phyloP scores from a whole-genome alignment of 352 stramenopile genomes.

The Phytopythium litorale region DNA sequence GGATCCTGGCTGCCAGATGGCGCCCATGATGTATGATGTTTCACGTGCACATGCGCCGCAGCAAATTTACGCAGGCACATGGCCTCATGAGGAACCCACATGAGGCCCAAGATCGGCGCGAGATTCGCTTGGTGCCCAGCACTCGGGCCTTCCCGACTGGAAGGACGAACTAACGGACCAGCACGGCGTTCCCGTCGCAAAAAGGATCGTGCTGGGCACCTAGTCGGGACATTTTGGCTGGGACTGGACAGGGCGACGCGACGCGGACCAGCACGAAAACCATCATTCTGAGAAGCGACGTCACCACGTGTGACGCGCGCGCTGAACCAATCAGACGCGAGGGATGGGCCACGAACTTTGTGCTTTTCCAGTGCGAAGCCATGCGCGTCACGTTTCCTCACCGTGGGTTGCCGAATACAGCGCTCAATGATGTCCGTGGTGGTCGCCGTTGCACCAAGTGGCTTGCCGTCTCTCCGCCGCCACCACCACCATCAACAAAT shows the following conservation, averaged over 20 bases:
- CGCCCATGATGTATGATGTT: not conserved
- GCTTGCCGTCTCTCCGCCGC: too few species aligned
- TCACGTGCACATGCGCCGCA: not conserved
- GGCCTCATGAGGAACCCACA: too few species aligned
- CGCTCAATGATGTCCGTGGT: too few species aligned
- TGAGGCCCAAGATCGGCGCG: not conserved
- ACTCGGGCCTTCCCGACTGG: not conserved
- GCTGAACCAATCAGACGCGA: not conserved
- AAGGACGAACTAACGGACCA: not conserved
- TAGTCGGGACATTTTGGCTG: not conserved
- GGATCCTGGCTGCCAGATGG: not conserved
- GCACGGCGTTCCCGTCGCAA: not conserved
- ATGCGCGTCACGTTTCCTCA: not conserved
- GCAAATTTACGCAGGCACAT: not conserved
- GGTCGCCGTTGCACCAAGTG: too few species aligned
- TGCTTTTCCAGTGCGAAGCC: constrained; percentile 1
- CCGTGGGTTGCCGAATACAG: too few species aligned
- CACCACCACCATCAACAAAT: too few species aligned
- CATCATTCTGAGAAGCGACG: not conserved
- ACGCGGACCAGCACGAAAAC: not conserved
- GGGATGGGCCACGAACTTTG: not conserved
- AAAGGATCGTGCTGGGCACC: not conserved
- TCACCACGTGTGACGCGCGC: not conserved
- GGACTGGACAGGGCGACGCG: not conserved
- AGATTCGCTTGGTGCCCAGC: not conserved